Evolutionary conservation across 1,284 basidiomycete genomes (phyloP), one percentile per base, ranked within the genome.

Genomic region (Trichosporon inkin): DNA sequence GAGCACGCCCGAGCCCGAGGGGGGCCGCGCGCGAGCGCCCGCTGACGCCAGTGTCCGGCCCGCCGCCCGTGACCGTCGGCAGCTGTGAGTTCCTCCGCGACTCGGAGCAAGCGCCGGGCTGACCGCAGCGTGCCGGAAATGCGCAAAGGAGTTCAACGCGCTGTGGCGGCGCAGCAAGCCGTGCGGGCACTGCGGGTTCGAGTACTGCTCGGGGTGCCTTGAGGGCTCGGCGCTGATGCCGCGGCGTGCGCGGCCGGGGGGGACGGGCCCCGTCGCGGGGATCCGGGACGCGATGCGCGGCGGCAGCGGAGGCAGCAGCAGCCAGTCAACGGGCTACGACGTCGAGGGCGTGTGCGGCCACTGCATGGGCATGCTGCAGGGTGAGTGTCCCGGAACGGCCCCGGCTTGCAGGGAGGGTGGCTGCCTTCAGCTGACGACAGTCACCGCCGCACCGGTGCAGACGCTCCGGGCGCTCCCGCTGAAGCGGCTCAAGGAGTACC

Each of bases 211-310:
- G 4, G 58, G 63, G 11, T 76, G 75, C 52, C 40, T 77, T 7
- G 72, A 74, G 39, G 75, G 73, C 1, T 75, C 77, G 51, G 77
- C 77, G 7, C 64, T 79, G 52, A 76, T 79, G 75, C 77, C 77
- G 14, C 70, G 76, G 6, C 57, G 32, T 11, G 62, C 13, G 41
- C 49, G 37, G 65, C 61, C 7, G 57, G 24, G 39, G 20, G 24
- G 24, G 7, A 53, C n/a, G 13, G 60, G 58, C 10, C 38, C 66
- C 36, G 55, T 69, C 35, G 58, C 57, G 11, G 67, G 68, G 56
- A 56, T 72, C 22, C 65, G 65, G 36, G 70, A 65, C 20, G 70
- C 67, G 54, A 52, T 71, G 38, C 57, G 61, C 22, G 59, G 68
- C 64, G 28, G 28, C 11, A 36, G 44, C 17, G 61, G 68, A 63